Base-by-base conservation (phyloP, 1,284 basidiomycete species). In the Ganoderma lucidum region DNA sequence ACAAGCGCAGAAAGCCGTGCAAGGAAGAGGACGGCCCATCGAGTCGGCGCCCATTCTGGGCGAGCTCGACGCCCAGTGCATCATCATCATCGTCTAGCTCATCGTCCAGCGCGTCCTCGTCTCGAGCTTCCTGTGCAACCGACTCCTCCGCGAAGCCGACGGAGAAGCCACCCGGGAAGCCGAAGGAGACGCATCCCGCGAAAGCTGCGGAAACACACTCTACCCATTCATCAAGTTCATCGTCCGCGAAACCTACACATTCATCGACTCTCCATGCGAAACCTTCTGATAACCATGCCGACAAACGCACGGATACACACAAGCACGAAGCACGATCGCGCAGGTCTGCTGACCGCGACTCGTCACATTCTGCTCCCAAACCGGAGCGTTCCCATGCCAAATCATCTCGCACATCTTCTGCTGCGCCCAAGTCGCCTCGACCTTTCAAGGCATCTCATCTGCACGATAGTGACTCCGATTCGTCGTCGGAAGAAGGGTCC, bases 401-500 rank as follows among this genome's bases (percentile, higher is more conserved):
- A 64, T 41, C 69, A 15, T 69, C 71, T 37, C 48, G 53, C 56
- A 48, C 64, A 30, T 41, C 68, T 42, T 62, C 62, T 67, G 41
- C 65, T 67, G 61, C 67, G 59, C 63, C 53, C 37, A 63, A 66
- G 12, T 66, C 71, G 23, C 64, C 68, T 17, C 65, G 62, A 17
- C 70, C 65, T 35, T 64, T 64, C 55, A 62, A 65, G 55, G 2
- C 70, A 64, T 55, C 68, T 59, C 65, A 69, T 59, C 70, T 67
- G 32, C 59, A 72, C 71, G 70, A 75, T 68, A 63, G 68, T 37
- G 70, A 74, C 58, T 73, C 71, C 35, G 74, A 75, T 59, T 66
- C 73, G 30, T 74, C 74, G 58, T 74, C 71, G 56, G 74, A 74
- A 61, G 71, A 65, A 61, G 67, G 64, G 72, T 73, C 58, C 65